These are phyloP conservation scores for Cryptococcus sp. DNA, from an alignment of 1,284 basidiomycete species.

Conservation along the genomic window DNA sequence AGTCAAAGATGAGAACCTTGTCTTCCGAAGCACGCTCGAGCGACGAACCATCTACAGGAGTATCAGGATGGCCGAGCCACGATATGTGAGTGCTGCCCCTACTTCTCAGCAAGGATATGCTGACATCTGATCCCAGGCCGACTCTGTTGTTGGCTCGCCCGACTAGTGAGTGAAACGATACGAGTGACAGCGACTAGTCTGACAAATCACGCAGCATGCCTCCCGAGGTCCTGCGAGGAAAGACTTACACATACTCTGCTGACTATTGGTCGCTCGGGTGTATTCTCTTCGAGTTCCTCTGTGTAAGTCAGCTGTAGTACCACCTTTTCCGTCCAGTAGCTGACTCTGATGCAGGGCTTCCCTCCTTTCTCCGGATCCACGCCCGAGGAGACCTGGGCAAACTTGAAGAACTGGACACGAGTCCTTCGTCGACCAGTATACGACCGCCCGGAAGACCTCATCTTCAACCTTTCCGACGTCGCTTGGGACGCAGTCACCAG, in stretches of 20 bases:
- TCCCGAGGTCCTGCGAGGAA: conserved; percentile 86
- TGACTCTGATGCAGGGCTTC: conserved; percentile 62
- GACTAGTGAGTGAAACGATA: conserved; percentile 65
- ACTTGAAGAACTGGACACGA: conserved; percentile 96
- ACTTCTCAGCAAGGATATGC: not conserved
- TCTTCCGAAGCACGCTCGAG: conserved; percentile 91
- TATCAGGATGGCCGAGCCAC: conserved; percentile 84
- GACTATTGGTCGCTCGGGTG: conserved; percentile 99
- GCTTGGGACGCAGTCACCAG: conserved; percentile 95
- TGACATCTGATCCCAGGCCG: conserved; percentile 59
- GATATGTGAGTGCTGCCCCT: conserved; percentile 59
- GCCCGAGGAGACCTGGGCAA: conserved; percentile 98
- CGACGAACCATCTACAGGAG: conserved; percentile 92
- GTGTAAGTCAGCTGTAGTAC: conserved; percentile 45
- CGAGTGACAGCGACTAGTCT: not conserved
- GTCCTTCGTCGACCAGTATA: conserved; percentile 91
- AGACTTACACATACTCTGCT: conserved; percentile 91
- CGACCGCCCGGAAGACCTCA: conserved; percentile 91
- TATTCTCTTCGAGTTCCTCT: conserved; percentile 96
- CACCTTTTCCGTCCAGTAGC: not conserved
- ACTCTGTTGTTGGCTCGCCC: conserved; percentile 96
- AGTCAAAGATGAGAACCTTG: conserved; percentile 89
- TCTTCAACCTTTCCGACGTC: conserved; percentile 92
- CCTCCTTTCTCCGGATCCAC: conserved; percentile 96
- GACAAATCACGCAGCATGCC: conserved; percentile 43